Evolutionary conservation across 1,284 basidiomycete genomes (phyloP).

Genomic region (Ceratobasidium sp.): DNA sequence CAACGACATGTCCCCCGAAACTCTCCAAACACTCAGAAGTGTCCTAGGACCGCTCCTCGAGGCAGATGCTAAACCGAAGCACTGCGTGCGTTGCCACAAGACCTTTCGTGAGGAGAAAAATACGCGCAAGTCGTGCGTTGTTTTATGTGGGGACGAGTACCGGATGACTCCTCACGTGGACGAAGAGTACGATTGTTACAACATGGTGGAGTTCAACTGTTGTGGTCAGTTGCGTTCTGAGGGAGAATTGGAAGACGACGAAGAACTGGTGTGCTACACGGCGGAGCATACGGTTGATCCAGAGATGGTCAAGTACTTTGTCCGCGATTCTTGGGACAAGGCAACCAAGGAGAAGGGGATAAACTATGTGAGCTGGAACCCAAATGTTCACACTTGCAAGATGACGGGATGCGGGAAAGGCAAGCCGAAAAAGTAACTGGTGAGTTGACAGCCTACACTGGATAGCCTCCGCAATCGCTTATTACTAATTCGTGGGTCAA

Average conservation of each 20-base stretch:
- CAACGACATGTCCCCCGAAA: neutral
- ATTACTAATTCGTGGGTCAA: too few species aligned
- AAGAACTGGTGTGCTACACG: neutral
- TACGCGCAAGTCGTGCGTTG: neutral
- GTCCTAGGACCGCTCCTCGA: neutral
- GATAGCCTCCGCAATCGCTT: too few species aligned
- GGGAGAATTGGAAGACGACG: neutral
- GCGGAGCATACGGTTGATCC: neutral
- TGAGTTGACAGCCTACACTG: neutral
- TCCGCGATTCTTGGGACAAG: neutral
- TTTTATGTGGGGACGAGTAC: neutral
- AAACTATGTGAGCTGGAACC: neutral
- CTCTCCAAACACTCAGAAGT: neutral
- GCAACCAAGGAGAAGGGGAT: neutral
- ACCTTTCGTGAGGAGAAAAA: neutral
- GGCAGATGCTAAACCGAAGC: neutral
- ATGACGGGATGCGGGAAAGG: neutral
- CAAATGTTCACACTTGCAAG: neutral
- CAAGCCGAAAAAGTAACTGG: neutral
- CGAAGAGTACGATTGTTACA: neutral
- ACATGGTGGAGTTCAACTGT: neutral
- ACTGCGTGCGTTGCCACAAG: neutral
- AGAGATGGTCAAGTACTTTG: neutral
- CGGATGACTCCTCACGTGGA: neutral
- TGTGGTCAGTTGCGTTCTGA: neutral